Base-by-base conservation (phyloP, 306 rosid species). In the Quercus aquifolioides region DNA sequence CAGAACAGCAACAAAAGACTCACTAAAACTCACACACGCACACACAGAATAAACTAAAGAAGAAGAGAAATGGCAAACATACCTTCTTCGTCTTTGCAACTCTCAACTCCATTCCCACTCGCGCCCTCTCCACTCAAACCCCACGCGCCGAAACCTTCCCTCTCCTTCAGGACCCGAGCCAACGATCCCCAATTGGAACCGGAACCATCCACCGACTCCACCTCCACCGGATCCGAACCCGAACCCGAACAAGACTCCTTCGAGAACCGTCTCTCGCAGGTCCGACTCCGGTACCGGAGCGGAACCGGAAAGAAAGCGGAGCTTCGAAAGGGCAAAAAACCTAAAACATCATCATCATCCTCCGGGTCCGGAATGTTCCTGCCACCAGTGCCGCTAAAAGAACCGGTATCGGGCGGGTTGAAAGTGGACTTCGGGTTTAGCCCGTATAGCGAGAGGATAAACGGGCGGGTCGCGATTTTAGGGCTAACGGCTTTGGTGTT, bases 231-330 rank as follows among this genome's bases (percentile, higher is more conserved):
- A 26, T 46, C 85, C 20, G 78, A 72, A 59, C 25, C 85, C 7
- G 67, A 38, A 25, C 7, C 93, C n/a, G 76, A 60, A 19, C 14
- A 87, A 55, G 74, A 51, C 46, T 38, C 79, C 64, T 88, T 91
- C 84, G 94, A 88, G 57, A 58, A 51, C n/a, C 90, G 92, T 26
- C 84, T 91, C 55, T 76, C 70, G 80, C 67, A 85, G 26, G 79
- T 90, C 76, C 89, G 96, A 1, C 79, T 88, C 80, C 87, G 87
- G 6, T 75, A 85, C 96, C 91, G 94, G 55, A 88, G 98, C 69
- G 99, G 98, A 3, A 87, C 87, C 0, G 98, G 98, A 1, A 95
- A 92, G 91, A 95, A 95, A 76, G 93, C 98, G 18, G 96, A 91
- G 88, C 1, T 71, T 5, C 86, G 98, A 6, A 95, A 90, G 81